Base-by-base conservation (phyloP, 768 basidiomycete genomes). In the Pholiota conissans region DNA sequence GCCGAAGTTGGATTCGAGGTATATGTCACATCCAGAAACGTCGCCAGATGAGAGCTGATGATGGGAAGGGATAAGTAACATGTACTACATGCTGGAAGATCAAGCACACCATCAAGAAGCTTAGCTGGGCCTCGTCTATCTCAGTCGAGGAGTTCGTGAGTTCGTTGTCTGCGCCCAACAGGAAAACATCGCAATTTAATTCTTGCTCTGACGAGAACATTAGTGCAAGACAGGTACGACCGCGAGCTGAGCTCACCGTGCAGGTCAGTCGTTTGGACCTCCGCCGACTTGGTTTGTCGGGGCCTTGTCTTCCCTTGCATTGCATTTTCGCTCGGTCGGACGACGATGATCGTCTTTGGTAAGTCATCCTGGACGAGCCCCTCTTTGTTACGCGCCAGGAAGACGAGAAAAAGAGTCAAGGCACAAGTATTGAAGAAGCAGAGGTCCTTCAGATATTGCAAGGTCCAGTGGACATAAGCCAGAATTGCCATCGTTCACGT, bases 1-100 rank as follows among this genome's bases (percentile, higher is more conserved):
- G 11, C 54, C 52, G 26, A 62, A 60, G 29, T 50, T 61, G 20
- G 57, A 55, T 14, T 45, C 16, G 10, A 47, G 9, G 16, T 42
- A 35, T 24, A 55, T 39, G 52, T 55, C 37, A n/a, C 30, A 53
- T 13, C 52, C 52, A 3, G 52, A 53, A 30, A 53, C 29, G 8
- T 53, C 52, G 24, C 27, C 52, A 42, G n/a, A n/a, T n/a, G n/a
- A n/a, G n/a, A n/a, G n/a, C n/a, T n/a, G n/a, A n/a, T n/a, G n/a
- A n/a, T n/a, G n/a, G n/a, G n/a, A n/a, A n/a, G n/a, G n/a, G n/a
- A n/a, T 52, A 22, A 50, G 30, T 9, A 50, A n/a, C n/a, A n/a
- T n/a, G n/a, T n/a, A n/a, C n/a, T n/a, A n/a, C n/a, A n/a, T n/a
- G n/a, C n/a, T n/a, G n/a, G n/a, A n/a, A n/a, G 16, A 42, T 24